Percentiles rank a stretch among this genome's conserved stretches.
Conservation (phyloP, 2,329 filamentous ascomycete species). For the Cladosporium sp. region DNA sequence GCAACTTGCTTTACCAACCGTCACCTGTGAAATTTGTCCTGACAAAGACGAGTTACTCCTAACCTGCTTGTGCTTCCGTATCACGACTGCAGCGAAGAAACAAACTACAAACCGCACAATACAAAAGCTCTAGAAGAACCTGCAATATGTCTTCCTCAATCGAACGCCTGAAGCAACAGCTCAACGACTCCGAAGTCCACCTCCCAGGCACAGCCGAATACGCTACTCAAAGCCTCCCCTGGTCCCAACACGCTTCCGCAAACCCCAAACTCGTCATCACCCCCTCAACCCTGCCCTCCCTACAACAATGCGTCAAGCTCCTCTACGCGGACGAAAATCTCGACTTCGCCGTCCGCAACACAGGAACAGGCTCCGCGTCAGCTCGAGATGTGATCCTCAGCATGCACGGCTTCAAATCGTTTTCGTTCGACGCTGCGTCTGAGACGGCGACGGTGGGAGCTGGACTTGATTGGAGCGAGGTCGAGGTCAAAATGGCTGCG, state of each 20-base stretch:
- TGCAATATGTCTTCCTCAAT: constrained; percentile 12
- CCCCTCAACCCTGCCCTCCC: constrained; percentile 32
- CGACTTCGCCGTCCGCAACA: constrained; percentile 41
- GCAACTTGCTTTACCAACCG: neutral
- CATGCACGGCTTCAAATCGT: constrained; percentile 40
- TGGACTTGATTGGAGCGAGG: constrained; percentile 41
- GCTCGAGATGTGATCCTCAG: constrained; percentile 41
- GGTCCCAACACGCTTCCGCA: constrained; percentile 38
- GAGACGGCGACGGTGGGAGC: constrained; percentile 39
- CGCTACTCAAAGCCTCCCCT: constrained; percentile 27
- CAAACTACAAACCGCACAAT: neutral
- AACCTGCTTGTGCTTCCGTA: neutral
- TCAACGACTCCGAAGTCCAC: constrained; percentile 20
- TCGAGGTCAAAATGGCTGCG: constrained; percentile 39
- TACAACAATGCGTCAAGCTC: constrained; percentile 36
- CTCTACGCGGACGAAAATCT: constrained; percentile 36
- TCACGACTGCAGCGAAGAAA: too few species aligned
- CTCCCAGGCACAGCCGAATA: constrained; percentile 20
- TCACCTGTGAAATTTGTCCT: neutral
- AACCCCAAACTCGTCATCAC: constrained; percentile 39
- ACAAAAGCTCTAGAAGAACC: neutral
- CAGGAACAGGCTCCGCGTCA: constrained; percentile 40
- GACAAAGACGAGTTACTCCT: neutral
- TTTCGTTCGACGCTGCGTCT: constrained; percentile 36
- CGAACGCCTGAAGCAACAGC: constrained; percentile 10